phyloP scores from a whole-genome alignment of 2,329 filamentous ascomycete species.

The Calonectria naviculata region DNA sequence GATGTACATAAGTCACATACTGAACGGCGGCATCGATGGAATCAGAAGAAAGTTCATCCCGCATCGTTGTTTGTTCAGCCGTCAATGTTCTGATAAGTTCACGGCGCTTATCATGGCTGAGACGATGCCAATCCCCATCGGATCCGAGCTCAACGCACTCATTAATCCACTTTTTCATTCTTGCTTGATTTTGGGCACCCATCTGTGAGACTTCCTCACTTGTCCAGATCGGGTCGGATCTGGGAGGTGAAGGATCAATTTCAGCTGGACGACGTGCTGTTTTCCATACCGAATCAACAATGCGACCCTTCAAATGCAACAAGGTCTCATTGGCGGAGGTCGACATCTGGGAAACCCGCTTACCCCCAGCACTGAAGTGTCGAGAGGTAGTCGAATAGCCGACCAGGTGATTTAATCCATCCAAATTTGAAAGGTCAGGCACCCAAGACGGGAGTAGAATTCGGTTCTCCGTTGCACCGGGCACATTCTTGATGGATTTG shows the following conservation, averaged over 20 bases:
- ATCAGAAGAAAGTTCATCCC: neutral
- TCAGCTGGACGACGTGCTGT: neutral
- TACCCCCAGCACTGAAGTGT: neutral
- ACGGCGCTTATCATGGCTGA: neutral
- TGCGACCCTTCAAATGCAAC: neutral
- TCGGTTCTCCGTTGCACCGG: neutral
- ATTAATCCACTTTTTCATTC: neutral
- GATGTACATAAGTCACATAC: neutral
- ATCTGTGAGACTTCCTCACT: neutral
- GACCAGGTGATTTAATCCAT: neutral
- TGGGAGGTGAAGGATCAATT: neutral
- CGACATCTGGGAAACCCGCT: neutral
- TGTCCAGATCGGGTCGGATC: too few relatives aligned
- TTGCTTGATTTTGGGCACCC: neutral
- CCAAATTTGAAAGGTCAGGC: neutral
- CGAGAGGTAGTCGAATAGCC: neutral
- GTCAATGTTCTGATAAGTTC: neutral
- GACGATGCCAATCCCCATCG: neutral
- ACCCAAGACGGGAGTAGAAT: conserved; percentile 5
- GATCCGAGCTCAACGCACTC: neutral
- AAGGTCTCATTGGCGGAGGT: neutral
- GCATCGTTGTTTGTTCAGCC: neutral
- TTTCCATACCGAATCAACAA: neutral
- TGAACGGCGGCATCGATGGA: neutral
- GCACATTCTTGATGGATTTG: neutral